These are phyloP conservation scores for Xylaria sp. DNA, from an alignment of 2,329 filamentous ascomycete species.

Conservation along the genomic window DNA sequence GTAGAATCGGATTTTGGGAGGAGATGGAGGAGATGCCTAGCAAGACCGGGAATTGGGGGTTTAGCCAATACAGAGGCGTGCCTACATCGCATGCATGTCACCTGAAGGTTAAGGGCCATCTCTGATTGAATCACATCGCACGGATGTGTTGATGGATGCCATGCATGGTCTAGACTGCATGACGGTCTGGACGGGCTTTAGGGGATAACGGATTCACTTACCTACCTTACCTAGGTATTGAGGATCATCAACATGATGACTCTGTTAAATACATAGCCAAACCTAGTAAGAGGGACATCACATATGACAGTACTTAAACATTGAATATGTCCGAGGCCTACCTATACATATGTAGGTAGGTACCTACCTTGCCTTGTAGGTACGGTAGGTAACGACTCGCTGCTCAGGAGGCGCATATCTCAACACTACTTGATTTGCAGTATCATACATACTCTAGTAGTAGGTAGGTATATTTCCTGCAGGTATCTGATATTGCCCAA, in stretches of 20 bases:
- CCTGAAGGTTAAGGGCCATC: not conserved
- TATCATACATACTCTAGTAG: too few species aligned
- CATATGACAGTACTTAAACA: too few species aligned
- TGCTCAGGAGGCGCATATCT: too few species aligned
- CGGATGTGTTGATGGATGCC: not conserved
- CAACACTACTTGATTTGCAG: too few species aligned
- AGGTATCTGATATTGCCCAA: too few species aligned
- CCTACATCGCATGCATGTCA: not conserved
- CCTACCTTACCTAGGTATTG: too few species aligned
- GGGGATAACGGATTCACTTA: slow-evolving; percentile 23
- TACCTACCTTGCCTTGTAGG: too few species aligned
- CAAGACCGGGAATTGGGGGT: not conserved
- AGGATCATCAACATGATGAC: not conserved
- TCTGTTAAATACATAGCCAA: not conserved
- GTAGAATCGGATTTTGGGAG: not conserved
- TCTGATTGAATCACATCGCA: not conserved
- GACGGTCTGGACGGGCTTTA: slow-evolving; percentile 17
- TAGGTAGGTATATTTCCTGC: too few species aligned
- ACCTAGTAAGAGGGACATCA: not conserved
- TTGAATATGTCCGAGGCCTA: too few species aligned
- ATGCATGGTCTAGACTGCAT: slow-evolving; percentile 8
- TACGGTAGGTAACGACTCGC: too few species aligned
- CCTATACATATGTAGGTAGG: too few species aligned
- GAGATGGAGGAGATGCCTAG: slow-evolving; percentile 1
- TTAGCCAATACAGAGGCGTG: not conserved